Percentiles rank a stretch among this genome's conserved stretches.
Evolutionary conservation across 1,284 basidiomycete species (phyloP).

Genomic region (Ganoderma meredithae): DNA sequence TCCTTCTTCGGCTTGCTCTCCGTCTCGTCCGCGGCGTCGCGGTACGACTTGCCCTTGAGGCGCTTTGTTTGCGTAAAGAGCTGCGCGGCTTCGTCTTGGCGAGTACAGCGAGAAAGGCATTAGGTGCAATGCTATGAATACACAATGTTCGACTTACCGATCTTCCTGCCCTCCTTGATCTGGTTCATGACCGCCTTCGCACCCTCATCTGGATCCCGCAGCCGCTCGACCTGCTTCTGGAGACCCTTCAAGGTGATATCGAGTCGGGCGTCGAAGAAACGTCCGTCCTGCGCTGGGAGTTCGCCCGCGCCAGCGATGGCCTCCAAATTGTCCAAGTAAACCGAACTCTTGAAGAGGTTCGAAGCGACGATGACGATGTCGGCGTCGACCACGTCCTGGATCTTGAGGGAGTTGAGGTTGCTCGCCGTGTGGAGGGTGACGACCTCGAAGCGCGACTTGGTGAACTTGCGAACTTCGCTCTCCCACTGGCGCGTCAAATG

Average conservation of each 20-base stretch:
- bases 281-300: slow-evolving; percentile 73
- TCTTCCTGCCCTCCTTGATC: slow-evolving; percentile 67
- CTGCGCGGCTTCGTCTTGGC: slow-evolving; percentile 53
- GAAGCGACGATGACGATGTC: slow-evolving; percentile 91
- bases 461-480: slow-evolving; percentile 87
- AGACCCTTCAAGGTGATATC: slow-evolving; percentile 68
- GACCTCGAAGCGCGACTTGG: slow-evolving; percentile 68
- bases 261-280: slow-evolving; percentile 88
- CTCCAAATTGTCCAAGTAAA: slow-evolving; percentile 81
- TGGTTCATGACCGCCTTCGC: slow-evolving; percentile 63
- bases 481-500: slow-evolving; percentile 93
- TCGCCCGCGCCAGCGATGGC: slow-evolving; percentile 71
- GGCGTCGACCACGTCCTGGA: slow-evolving; percentile 81
- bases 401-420: slow-evolving; percentile 79
- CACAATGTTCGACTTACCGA: slow-evolving; percentile 50
- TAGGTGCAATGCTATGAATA: not conserved
- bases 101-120: slow-evolving; percentile 11
- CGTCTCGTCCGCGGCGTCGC: slow-evolving; percentile 56
- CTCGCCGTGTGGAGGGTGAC: slow-evolving; percentile 76
- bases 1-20: slow-evolving; percentile 40
- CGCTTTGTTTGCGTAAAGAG: slow-evolving; percentile 67
- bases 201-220: slow-evolving; percentile 63
- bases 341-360: slow-evolving; percentile 81
- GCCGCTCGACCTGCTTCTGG: slow-evolving; percentile 68
- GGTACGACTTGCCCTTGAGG: slow-evolving; percentile 76